Conservation (phyloP, 31 red algal genomes). For the Odonthalia washingtoniensis region DNA sequence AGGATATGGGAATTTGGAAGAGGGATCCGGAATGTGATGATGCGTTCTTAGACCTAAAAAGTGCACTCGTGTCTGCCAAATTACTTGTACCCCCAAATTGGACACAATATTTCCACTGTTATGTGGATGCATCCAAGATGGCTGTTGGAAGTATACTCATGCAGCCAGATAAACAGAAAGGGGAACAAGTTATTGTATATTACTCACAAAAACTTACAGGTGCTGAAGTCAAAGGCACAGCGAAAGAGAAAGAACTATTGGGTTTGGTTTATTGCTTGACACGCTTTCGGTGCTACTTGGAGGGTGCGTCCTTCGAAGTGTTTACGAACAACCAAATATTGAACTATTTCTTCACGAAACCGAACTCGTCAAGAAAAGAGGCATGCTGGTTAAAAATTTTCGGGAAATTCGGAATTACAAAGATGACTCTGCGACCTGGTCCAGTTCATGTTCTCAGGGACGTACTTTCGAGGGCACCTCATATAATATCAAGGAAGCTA, state of each 20-base stretch:
- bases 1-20: too few relatives aligned
- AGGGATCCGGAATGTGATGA: too few relatives aligned
- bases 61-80: too few relatives aligned
- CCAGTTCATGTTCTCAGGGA: slow-evolving; percentile 38
- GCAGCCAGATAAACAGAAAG: too few relatives aligned
- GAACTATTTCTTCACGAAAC: slow-evolving; percentile 25
- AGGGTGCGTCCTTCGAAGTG: slow-evolving; percentile 26
- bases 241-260: background rate
- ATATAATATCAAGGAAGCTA: background rate
- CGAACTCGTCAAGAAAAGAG: background rate
- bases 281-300: slow-evolving; percentile 4
- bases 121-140: too few relatives aligned
- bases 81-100: too few relatives aligned
- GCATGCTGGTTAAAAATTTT: slow-evolving; percentile 33
- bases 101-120: too few relatives aligned
- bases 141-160: too few relatives aligned
- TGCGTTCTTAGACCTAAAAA: too few relatives aligned
- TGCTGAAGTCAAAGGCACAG: too few relatives aligned
- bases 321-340: slow-evolving; percentile 45
- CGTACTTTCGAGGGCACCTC: slow-evolving; percentile 20
- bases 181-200: too few relatives aligned
- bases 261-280: background rate
- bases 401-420: slow-evolving; percentile 24
- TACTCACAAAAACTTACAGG: too few relatives aligned
- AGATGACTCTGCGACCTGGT: background rate